Percentiles rank a stretch among this genome's conserved stretches.
These are phyloP conservation scores for Stemphylium vesicarium DNA, from an alignment of 2,329 filamentous ascomycete genomes.

Conservation along the genomic window DNA sequence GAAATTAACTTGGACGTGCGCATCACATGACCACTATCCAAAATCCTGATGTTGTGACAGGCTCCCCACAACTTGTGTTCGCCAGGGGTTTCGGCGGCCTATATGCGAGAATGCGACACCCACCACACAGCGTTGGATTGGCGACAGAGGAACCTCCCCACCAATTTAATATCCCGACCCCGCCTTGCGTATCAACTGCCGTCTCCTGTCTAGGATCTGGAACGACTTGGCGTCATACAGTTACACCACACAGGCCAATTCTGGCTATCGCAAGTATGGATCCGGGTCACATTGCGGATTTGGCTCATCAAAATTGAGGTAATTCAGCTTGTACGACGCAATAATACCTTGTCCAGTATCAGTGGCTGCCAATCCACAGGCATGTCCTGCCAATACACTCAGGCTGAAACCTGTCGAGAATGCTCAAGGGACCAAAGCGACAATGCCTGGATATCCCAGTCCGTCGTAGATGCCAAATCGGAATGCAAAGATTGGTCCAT, in stretches of 20 bases:
- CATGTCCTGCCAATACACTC: conserved; percentile 21
- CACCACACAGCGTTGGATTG: conserved; percentile 14
- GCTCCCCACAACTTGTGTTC: conserved; percentile 18
- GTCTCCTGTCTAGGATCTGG: conserved; percentile 8
- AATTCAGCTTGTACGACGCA: conserved; percentile 18
- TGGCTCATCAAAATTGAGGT: conserved; percentile 35
- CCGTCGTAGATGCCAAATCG: conserved; percentile 29
- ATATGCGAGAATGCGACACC: conserved; percentile 18
- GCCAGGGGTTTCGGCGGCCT: conserved; percentile 11
- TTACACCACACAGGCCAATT: conserved; percentile 16
- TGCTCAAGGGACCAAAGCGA: conserved; percentile 19
- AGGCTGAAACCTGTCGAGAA: conserved; percentile 34
- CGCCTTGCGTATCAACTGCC: conserved; percentile 24
- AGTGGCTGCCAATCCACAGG: conserved; percentile 27
- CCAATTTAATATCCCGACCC: conserved; percentile 5
- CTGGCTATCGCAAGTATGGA: conserved; percentile 18
- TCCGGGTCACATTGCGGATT: conserved; percentile 28
- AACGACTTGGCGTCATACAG: conserved; percentile 7
- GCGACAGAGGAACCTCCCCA: conserved; percentile 12
- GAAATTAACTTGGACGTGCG: not conserved
- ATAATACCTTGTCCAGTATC: conserved; percentile 10
- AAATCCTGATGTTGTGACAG: not conserved
- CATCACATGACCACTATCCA: not conserved
- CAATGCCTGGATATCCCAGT: conserved; percentile 20
- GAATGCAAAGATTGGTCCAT: conserved; percentile 30